phyloP scores from a whole-genome alignment of 176 grass and related monocot genomes.

The Cenchrus fungigraminus region DNA sequence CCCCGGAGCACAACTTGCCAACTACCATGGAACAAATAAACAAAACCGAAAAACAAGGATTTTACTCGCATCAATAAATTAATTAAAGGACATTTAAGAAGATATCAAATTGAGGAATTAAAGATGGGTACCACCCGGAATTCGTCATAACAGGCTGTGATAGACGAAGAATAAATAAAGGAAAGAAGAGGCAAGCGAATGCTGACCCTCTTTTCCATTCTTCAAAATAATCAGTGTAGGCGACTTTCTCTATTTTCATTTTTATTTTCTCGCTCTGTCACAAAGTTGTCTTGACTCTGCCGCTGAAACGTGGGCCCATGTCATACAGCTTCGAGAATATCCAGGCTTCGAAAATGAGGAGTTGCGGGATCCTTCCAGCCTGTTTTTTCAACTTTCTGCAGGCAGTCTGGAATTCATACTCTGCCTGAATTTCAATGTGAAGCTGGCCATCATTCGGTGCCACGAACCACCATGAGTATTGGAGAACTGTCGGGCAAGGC shows the following conservation, averaged over 20 bases:
- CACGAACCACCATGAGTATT: neutral
- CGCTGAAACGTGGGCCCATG: neutral
- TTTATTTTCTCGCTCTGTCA: neutral
- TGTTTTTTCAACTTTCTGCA: neutral
- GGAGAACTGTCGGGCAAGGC: neutral
- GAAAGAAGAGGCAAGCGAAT: neutral
- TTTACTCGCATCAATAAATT: conserved; percentile 33
- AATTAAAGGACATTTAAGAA: conserved; percentile 3
- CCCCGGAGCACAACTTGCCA: conserved; percentile 46
- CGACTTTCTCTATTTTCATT: neutral
- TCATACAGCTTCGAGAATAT: neutral
- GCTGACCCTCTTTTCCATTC: neutral
- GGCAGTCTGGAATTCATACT: neutral
- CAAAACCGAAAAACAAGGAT: conserved; percentile 29
- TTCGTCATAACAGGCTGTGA: conserved; percentile 38
- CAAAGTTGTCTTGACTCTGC: neutral
- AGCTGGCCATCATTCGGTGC: neutral
- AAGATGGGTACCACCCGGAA: conserved; percentile 11
- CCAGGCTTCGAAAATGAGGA: neutral
- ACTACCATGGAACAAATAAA: conserved; percentile 49
- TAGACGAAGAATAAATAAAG: neutral
- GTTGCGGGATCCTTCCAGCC: neutral
- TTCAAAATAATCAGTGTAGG: neutral
- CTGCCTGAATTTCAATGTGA: neutral
- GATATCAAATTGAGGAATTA: conserved; percentile 31